Base-by-base conservation (phyloP, 345 rosid genomes). In the Gossypium rotundifolium region DNA sequence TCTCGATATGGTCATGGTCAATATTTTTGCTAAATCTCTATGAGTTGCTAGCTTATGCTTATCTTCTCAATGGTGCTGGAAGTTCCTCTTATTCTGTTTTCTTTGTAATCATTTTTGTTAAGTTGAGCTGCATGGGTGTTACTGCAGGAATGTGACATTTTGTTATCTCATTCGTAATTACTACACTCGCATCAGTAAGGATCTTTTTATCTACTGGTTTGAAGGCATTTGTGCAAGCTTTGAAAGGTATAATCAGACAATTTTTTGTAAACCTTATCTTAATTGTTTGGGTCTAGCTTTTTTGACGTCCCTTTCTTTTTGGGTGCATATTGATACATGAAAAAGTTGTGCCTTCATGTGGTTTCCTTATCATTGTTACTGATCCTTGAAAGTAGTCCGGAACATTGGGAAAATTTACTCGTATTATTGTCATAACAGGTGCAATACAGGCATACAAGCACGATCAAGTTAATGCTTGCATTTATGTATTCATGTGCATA, bases 71-170 rank as follows among this genome's bases (percentile, higher is more conserved):
- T 38, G 40, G 11, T 63, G 22, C 20, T 7, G 12, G 12, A 9
- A 29, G 17, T 45, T 53, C 23, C 38, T 38, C 10, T 22, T 59
- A 9, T 59, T 55, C 38, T 44, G 33, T 62, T 74, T 72, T 18
- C 17, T 16, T 7, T 1, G 27, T 55, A 46, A 59, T n/a, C 49
- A 59, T 38, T 13, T 18, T 10, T 11, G 12, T 49, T 57, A 46
- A 18, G 25, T 53, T 53, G 45, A 70, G 20, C 38, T 72, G 57
- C 44, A 14, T 46, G 45, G 57, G 38, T 27, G 59, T 14, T 62
- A 53, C 27, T 70, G 75, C 95, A 94, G 98, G 97, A 82, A 82
- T 83, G 97, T 90, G 74, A 82, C 85, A 46, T 94, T 94, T 83
- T 89, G 92, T 72, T 87, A 80, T 80, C 90, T 94, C 12, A 81